phyloP scores from a whole-genome alignment of 2,329 filamentous ascomycete genomes.

The Colletotrichum limetticola region DNA sequence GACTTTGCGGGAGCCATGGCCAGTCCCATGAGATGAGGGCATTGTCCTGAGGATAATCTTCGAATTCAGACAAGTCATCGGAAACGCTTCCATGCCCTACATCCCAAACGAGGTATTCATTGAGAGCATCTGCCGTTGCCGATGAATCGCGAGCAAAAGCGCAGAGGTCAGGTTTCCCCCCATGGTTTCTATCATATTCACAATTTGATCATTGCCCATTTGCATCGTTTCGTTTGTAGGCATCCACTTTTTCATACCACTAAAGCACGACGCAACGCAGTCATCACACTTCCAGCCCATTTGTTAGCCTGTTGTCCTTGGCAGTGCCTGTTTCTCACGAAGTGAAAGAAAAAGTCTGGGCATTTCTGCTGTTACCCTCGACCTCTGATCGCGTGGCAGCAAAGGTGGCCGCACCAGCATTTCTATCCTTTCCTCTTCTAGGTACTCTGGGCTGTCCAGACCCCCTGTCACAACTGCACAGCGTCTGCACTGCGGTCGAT shows the following conservation, averaged over 20 bases:
- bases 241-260: not conserved
- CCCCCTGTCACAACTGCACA: constrained; percentile 7
- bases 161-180: not conserved
- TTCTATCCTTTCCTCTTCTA: constrained; percentile 1
- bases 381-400: not conserved
- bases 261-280: not conserved
- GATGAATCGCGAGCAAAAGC: not conserved
- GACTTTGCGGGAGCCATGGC: too few species aligned
- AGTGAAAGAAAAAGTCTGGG: not conserved
- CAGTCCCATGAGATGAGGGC: not conserved
- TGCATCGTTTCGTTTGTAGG: not conserved
- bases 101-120: not conserved
- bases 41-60: too few species aligned
- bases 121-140: not conserved
- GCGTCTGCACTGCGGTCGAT: constrained; percentile 12
- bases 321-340: not conserved
- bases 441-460: not conserved
- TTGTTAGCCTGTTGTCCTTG: not conserved
- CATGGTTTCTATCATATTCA: not conserved
- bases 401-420: not conserved
- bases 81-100: not conserved
- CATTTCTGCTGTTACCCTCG: not conserved
- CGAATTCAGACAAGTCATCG: not conserved
- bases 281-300: not conserved
- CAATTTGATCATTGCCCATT: not conserved